These are phyloP conservation scores for Ascochyta lentis DNA, from an alignment of 2,329 filamentous ascomycete species.

Conservation along the genomic window DNA sequence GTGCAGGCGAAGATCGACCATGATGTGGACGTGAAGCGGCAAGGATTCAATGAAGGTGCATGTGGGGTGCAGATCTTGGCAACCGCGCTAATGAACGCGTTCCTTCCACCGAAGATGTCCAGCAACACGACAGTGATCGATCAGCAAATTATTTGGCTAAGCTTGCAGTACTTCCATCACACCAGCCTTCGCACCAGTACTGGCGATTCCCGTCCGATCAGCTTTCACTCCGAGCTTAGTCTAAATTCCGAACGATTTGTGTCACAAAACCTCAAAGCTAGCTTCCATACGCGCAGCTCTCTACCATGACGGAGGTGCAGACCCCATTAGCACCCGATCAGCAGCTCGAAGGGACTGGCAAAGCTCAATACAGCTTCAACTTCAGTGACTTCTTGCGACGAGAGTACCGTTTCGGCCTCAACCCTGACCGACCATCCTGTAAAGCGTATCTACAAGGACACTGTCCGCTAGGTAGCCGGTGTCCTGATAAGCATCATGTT, in stretches of 20 bases:
- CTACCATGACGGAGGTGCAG: constrained; percentile 42
- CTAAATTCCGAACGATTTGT: neutral
- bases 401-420: constrained; percentile 84
- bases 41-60: neutral
- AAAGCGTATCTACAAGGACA: constrained; percentile 84
- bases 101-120: constrained; percentile 5
- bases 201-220: neutral
- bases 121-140: constrained; percentile 3
- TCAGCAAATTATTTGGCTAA: neutral
- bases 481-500: constrained; percentile 79
- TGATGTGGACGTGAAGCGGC: constrained; percentile 3
- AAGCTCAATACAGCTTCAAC: constrained; percentile 70
- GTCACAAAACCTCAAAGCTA: neutral
- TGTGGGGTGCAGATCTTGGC: constrained; percentile 10
- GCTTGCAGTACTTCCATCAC: neutral
- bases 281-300: neutral
- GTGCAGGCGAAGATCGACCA: neutral
- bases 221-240: neutral
- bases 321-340: constrained; percentile 32
- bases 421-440: constrained; percentile 74
- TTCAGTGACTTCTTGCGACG: constrained; percentile 85
- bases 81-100: constrained; percentile 10
- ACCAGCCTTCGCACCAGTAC: neutral
- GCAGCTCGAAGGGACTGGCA: constrained; percentile 35
- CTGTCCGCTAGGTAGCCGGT: constrained; percentile 83